Conservation (phyloP, 306 rosid species). For the Castanea sativa region DNA sequence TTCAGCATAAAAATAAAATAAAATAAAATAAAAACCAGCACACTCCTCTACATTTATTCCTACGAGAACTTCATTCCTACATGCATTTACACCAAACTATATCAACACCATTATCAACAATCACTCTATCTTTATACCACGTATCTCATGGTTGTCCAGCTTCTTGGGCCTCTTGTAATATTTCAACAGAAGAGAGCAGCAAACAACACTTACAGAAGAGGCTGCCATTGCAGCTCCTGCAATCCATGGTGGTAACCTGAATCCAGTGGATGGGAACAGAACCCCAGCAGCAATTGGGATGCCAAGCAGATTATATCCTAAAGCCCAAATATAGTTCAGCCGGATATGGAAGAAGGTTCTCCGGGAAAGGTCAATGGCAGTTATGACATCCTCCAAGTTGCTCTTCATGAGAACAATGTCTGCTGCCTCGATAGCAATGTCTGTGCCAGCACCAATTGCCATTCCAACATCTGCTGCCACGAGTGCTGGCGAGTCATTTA, state of each 20-base stretch:
- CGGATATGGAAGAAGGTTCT: conserved; percentile 64
- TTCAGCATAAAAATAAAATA: fast-evolving
- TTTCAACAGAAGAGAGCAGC: conserved; percentile 71
- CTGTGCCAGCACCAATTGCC: conserved; percentile 88
- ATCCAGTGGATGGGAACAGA: conserved; percentile 57
- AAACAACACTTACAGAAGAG: conserved; percentile 85
- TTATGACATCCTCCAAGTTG: conserved; percentile 75
- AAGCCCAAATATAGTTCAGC: conserved; percentile 76
- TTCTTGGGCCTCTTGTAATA: conserved; percentile 61
- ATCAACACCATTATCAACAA: neutral
- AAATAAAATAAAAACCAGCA: neutral
- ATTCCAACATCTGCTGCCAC: conserved; percentile 86
- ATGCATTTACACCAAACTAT: neutral
- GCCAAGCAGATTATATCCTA: conserved; percentile 70
- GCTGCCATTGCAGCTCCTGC: conserved; percentile 99
- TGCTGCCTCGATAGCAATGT: conserved; percentile 91
- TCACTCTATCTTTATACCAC: conserved; percentile 43
- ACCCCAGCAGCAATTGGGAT: conserved; percentile 78
- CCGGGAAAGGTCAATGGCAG: conserved; percentile 74
- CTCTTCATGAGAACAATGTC: conserved; percentile 83
- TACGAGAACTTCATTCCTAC: neutral
- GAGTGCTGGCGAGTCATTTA: conserved; percentile 82
- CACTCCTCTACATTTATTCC: neutral
- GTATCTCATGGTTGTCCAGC: conserved; percentile 49
- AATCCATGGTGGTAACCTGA: conserved; percentile 83